A percentile compares a stretch with the other conserved stretches of the same genome.
These are phyloP conservation scores for Acanthamoeba sp. DNA, from an alignment of 208 protist species.

Conservation along the genomic window DNA sequence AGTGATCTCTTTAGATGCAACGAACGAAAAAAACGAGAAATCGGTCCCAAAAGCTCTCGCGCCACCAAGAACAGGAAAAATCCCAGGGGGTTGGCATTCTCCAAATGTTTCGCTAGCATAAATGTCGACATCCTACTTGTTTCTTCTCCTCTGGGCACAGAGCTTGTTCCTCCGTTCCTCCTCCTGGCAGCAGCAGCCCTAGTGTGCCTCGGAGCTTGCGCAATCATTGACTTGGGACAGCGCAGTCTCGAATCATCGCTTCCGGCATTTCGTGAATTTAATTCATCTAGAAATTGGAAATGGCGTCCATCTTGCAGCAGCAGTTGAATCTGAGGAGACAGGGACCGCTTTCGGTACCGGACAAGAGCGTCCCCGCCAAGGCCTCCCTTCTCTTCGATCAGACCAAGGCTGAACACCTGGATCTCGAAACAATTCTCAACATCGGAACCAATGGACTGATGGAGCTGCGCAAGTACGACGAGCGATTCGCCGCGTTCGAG, in stretches of 20 bases:
- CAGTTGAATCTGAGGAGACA: constrained; percentile 5
- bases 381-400: constrained; percentile 73
- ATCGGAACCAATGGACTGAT: constrained; percentile 72
- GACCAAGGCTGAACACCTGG: constrained; percentile 71
- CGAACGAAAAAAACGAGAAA: background rate
- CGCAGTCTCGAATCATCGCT: no score
- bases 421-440: constrained; percentile 53
- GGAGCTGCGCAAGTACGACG: constrained; percentile 63
- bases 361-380: constrained; percentile 39
- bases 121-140: no score
- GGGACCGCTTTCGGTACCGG: background rate
- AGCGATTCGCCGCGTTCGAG: constrained; percentile 70
- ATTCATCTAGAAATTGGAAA: background rate
- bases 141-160: no score
- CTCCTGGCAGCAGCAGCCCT: no score
- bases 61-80: background rate
- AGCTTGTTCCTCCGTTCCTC: no score
- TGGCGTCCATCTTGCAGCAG: background rate
- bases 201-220: no score
- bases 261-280: no score
- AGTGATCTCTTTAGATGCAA: background rate
- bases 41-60: background rate
- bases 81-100: background rate
- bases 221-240: no score
- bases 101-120: no score